Evolutionary conservation across 2,329 filamentous ascomycete genomes (phyloP).

Genomic region (Pyricularia grisea): DNA sequence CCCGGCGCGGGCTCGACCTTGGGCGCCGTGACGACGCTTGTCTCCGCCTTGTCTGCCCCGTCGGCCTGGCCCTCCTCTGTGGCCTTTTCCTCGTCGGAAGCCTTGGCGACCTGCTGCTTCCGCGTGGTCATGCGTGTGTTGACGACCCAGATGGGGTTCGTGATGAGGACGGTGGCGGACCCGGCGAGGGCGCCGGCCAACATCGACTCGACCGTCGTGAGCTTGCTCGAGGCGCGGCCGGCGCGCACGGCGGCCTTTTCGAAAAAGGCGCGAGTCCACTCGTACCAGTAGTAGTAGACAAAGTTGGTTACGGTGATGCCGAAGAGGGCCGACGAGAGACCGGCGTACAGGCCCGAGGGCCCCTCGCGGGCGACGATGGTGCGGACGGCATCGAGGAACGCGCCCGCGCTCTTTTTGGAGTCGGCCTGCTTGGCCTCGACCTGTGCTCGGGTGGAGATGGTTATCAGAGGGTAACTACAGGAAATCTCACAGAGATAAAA

Average conservation of each 20-base stretch:
- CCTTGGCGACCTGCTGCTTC: constrained; percentile 38
- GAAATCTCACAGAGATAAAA: background rate
- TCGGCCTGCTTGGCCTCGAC: constrained; percentile 86
- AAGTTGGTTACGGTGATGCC: constrained; percentile 99
- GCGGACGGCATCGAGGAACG: constrained; percentile 72
- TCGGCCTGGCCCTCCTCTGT: constrained; percentile 16
- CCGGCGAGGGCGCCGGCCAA: constrained; percentile 90
- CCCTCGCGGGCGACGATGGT: constrained; percentile 90
- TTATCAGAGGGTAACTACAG: constrained; percentile 84
- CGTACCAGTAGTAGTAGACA: constrained; percentile 99
- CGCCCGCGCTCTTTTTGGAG: constrained; percentile 52
- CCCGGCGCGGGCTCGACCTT: constrained; percentile 25
- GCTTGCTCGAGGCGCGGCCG: constrained; percentile 66
- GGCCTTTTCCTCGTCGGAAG: constrained; percentile 16
- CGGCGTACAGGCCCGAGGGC: constrained; percentile 79
- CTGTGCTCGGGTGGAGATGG: constrained; percentile 92
- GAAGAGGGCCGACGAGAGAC: constrained; percentile 88
- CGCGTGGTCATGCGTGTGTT: constrained; percentile 97
- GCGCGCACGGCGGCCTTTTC: constrained; percentile 63
- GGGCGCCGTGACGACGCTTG: constrained; percentile 15
- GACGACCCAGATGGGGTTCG: constrained; percentile 98
- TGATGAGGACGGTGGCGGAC: constrained; percentile 87
- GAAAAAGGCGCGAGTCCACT: constrained; percentile 88
- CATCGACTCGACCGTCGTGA: constrained; percentile 91
- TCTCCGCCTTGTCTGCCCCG: constrained; percentile 7